Evolutionary conservation across 2,329 filamentous ascomycete genomes (phyloP).

Genomic region (Sporothrix protearum): DNA sequence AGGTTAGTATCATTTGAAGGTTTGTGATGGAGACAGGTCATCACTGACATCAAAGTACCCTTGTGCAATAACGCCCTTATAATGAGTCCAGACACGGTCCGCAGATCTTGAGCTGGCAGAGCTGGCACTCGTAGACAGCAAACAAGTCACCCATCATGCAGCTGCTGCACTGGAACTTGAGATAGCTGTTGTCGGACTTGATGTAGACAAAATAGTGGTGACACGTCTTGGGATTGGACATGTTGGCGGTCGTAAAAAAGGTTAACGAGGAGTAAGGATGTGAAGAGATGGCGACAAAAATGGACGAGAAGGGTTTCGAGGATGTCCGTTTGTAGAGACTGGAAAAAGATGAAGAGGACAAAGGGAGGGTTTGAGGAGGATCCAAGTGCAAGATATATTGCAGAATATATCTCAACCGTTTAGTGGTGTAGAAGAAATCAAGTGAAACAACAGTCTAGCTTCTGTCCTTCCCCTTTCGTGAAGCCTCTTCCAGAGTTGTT

Average conservation of each 20-base stretch:
- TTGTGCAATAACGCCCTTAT: neutral
- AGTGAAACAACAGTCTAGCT: neutral
- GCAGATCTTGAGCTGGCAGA: slow-evolving; percentile 65
- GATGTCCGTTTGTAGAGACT: neutral
- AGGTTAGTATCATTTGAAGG: neutral
- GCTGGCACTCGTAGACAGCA: slow-evolving; percentile 66
- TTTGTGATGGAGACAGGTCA: neutral
- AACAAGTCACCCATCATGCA: slow-evolving; percentile 64
- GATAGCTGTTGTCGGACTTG: slow-evolving; percentile 62
- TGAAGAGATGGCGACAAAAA: neutral
- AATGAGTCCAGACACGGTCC: slow-evolving; percentile 50
- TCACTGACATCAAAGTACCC: neutral
- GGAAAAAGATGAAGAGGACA: neutral
- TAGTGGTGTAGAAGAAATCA: neutral
- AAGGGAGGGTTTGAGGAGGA: neutral
- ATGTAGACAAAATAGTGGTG: slow-evolving; percentile 62
- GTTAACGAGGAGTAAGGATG: neutral
- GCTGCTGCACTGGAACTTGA: slow-evolving; percentile 63
- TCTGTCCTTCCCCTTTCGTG: slow-evolving; percentile 7
- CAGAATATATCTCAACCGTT: neutral
- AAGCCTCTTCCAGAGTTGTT: neutral
- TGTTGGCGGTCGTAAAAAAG: slow-evolving; percentile 8
- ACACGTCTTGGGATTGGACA: slow-evolving; percentile 43
- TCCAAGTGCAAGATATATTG: slow-evolving; percentile 1
- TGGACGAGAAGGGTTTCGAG: neutral